A percentile compares a stretch with the other conserved stretches of the same genome.
These are phyloP conservation scores for Bolboschoenus planiculmis DNA, from an alignment of 176 grass and related monocot species.

Conservation along the genomic window DNA sequence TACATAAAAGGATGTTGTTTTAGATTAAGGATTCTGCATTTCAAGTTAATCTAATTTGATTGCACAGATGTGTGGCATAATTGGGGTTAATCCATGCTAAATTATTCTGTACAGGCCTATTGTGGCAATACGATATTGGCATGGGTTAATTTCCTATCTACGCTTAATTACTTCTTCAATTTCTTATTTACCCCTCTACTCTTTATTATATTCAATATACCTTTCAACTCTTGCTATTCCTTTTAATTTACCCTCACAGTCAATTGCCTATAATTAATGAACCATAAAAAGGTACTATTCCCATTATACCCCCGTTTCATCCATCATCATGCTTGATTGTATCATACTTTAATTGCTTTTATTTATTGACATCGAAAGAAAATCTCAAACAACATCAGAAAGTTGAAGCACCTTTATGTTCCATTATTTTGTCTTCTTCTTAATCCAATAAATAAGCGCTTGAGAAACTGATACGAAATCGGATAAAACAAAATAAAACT, in stretches of 20 bases:
- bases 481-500: too few relatives aligned
- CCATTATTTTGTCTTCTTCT: too few relatives aligned
- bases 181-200: background rate
- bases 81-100: background rate
- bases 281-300: too few relatives aligned
- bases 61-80: background rate
- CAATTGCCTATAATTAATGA: too few relatives aligned
- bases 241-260: background rate
- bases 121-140: background rate
- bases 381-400: too few relatives aligned
- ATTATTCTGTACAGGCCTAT: background rate
- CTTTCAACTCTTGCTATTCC: background rate
- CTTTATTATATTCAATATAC: background rate
- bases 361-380: too few relatives aligned
- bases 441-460: too few relatives aligned
- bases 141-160: background rate
- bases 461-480: too few relatives aligned
- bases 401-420: too few relatives aligned
- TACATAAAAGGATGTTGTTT: background rate
- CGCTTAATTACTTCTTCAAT: background rate
- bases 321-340: too few relatives aligned
- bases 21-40: background rate
- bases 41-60: background rate
- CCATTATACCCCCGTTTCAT: too few relatives aligned
- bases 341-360: too few relatives aligned